phyloP scores from a whole-genome alignment of 371 early-diverging fungal species.

The Mortierella sp. region DNA sequence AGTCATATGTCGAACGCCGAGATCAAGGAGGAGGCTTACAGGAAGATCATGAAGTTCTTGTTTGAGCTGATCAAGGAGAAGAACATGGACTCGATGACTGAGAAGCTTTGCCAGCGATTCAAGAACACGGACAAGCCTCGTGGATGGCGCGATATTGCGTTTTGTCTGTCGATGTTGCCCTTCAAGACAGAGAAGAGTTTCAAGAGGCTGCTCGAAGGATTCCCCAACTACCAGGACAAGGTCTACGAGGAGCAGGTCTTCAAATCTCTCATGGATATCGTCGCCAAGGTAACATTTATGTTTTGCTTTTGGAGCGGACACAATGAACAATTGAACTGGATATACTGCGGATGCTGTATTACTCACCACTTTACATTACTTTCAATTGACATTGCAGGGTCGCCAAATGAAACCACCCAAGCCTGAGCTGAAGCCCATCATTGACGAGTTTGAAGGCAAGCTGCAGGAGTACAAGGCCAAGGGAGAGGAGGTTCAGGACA shows the following conservation, averaged over 20 bases:
- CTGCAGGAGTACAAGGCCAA: slow-evolving; percentile 66
- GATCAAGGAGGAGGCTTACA: slow-evolving; percentile 84
- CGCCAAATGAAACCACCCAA: slow-evolving; percentile 74
- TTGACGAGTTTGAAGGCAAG: slow-evolving; percentile 88
- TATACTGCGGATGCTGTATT: neutral
- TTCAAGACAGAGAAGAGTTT: slow-evolving; percentile 89
- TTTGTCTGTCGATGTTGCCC: slow-evolving; percentile 89
- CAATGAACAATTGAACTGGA: neutral
- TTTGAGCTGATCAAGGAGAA: slow-evolving; percentile 96
- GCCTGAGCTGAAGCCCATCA: slow-evolving; percentile 77
- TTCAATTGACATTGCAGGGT: slow-evolving; percentile 59
- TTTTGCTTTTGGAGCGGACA: neutral
- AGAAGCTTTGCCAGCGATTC: slow-evolving; percentile 95
- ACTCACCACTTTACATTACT: neutral
- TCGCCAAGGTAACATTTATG: slow-evolving; percentile 75
- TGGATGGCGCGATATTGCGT: slow-evolving; percentile 94
- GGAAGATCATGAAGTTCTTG: slow-evolving; percentile 92
- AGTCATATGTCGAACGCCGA: slow-evolving; percentile 82
- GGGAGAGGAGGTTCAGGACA: slow-evolving; percentile 53
- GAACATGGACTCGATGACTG: slow-evolving; percentile 93
- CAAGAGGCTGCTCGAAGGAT: slow-evolving; percentile 83
- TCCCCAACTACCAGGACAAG: slow-evolving; percentile 90
- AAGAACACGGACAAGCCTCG: slow-evolving; percentile 78
- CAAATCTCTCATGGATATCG: slow-evolving; percentile 86
- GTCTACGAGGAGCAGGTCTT: slow-evolving; percentile 86